Evolutionary conservation across 805 yeast genomes (phyloP).

Genomic region (Barnettozyma californica): DNA sequence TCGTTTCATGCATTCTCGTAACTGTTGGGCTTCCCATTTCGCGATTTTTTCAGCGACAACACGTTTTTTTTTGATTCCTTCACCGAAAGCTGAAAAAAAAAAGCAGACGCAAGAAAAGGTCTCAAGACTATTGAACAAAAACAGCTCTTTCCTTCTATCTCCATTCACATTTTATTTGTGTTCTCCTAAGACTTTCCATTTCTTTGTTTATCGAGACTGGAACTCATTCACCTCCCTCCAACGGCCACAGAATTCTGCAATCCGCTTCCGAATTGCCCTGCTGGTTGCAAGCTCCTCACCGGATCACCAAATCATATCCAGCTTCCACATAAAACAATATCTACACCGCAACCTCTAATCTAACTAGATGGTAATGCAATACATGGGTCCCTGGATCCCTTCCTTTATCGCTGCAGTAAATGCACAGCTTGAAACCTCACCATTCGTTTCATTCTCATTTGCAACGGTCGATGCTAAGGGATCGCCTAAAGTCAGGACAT

Average conservation of each 20-base stretch:
- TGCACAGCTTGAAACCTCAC: conserved; percentile 38
- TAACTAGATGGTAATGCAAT: conserved; percentile 24
- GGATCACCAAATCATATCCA: not conserved
- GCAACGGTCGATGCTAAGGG: conserved; percentile 56
- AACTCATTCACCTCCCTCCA: not conserved
- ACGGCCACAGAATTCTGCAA: not conserved
- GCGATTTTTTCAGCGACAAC: not conserved
- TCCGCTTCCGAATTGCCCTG: not conserved
- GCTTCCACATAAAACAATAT: not conserved
- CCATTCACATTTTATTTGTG: not conserved
- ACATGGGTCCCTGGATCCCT: conserved; percentile 78
- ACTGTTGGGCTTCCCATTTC: not conserved
- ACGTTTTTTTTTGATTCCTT: not conserved
- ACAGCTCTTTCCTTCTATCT: not conserved
- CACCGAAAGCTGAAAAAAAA: not conserved
- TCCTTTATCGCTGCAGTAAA: conserved; percentile 49
- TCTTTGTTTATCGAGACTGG: not conserved
- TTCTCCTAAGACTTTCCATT: not conserved
- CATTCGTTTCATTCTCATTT: conserved; percentile 59
- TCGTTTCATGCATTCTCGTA: not conserved
- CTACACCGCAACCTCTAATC: not conserved
- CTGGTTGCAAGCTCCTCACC: not conserved
- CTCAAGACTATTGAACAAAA: not conserved
- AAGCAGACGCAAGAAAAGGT: not conserved
- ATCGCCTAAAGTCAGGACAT: conserved; percentile 62